Percentiles rank a stretch among this genome's conserved stretches.
Evolutionary conservation across 768 basidiomycete genomes (phyloP).

Genomic region (Nidula microcarpa): DNA sequence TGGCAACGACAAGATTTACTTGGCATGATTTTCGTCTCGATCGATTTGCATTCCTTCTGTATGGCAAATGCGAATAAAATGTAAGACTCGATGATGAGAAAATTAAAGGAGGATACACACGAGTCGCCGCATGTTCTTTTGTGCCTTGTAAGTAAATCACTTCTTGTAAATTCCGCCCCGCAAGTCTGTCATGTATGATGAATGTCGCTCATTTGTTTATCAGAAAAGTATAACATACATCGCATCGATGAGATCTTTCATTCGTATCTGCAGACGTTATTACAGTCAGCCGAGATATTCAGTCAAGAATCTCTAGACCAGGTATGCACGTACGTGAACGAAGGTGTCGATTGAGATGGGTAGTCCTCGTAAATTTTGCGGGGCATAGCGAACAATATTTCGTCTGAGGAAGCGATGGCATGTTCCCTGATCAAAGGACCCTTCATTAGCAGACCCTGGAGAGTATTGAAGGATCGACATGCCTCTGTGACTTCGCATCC

Average conservation of each 20-base stretch:
- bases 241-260: slow-evolving; percentile 61
- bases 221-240: slow-evolving; percentile 33
- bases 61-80: background rate
- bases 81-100: slow-evolving; percentile 9
- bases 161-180: slow-evolving; percentile 67
- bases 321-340: slow-evolving; percentile 56
- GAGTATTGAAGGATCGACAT: slow-evolving; percentile 3
- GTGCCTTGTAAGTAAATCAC: slow-evolving; percentile 69
- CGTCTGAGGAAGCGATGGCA: slow-evolving; percentile 68
- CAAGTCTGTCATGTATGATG: slow-evolving; percentile 42
- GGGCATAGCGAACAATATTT: slow-evolving; percentile 68
- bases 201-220: too few relatives aligned
- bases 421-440: slow-evolving; percentile 48
- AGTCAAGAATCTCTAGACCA: background rate
- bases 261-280: slow-evolving; percentile 51
- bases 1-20: slow-evolving; percentile 16
- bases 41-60: slow-evolving; percentile 39
- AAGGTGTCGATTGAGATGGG: slow-evolving; percentile 70
- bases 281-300: background rate
- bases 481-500: slow-evolving; percentile 43
- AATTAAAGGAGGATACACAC: slow-evolving; percentile 34
- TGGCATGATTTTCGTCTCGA: slow-evolving; percentile 69
- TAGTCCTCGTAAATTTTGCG: slow-evolving; percentile 71
- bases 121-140: slow-evolving; percentile 68
- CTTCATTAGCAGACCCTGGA: background rate